phyloP scores from a whole-genome alignment of 1,284 basidiomycete genomes.

The Cryptococcus sp. region DNA sequence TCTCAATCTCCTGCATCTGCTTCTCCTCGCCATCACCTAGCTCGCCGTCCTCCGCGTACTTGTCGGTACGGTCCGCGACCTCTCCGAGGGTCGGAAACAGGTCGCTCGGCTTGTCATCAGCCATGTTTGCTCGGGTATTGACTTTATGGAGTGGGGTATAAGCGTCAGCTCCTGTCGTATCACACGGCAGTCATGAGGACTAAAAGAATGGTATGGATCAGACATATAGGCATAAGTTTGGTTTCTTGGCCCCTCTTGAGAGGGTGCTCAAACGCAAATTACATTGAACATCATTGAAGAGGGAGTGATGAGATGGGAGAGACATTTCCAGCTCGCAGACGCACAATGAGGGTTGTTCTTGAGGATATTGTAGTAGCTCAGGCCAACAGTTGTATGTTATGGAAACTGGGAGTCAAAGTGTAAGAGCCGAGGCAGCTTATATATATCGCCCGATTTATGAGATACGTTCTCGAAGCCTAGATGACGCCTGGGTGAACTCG shows the following conservation, averaged over 20 bases:
- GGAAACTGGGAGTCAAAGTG: not conserved
- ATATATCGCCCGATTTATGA: too few relatives aligned
- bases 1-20: constrained; percentile 77
- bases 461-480: too few relatives aligned
- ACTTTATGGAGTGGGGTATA: too few relatives aligned
- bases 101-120: constrained; percentile 24
- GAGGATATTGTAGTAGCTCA: too few relatives aligned
- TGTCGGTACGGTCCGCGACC: constrained; percentile 42
- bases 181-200: not conserved
- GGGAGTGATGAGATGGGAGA: not conserved
- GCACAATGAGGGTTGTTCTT: too few relatives aligned
- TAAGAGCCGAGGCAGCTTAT: too few relatives aligned
- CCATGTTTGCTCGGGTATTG: not conserved
- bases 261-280: constrained; percentile 49
- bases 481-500: not conserved
- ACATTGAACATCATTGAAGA: constrained; percentile 44
- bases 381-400: not conserved
- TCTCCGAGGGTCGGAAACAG: constrained; percentile 49
- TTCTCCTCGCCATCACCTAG: constrained; percentile 58
- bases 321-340: not conserved
- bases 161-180: not conserved
- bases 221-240: constrained; percentile 46
- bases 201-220: constrained; percentile 24
- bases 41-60: constrained; percentile 27
- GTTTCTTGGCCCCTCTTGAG: constrained; percentile 36